phyloP scores from a whole-genome alignment of 768 basidiomycete species.

The Amanita phalloides region DNA sequence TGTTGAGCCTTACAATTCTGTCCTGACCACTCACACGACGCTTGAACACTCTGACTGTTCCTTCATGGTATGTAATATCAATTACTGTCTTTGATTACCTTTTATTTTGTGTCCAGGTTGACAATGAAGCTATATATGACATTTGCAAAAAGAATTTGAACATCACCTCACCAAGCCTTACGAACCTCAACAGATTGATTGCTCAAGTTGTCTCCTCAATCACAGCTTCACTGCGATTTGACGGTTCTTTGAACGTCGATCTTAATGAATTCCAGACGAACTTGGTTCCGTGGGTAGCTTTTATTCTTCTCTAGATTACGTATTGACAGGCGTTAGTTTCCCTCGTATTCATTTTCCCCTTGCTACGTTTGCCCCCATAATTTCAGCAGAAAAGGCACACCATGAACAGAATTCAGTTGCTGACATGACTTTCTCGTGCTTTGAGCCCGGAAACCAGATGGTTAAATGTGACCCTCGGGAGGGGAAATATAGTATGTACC shows the following conservation, averaged over 20 bases:
- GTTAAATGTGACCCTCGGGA: constrained; percentile 91
- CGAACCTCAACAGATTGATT: constrained; percentile 92
- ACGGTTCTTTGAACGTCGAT: constrained; percentile 95
- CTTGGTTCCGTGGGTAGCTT: constrained; percentile 74
- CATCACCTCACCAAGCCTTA: constrained; percentile 78
- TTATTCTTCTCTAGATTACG: neutral
- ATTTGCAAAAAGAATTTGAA: constrained; percentile 96
- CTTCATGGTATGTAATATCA: constrained; percentile 67
- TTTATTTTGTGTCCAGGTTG: constrained; percentile 44
- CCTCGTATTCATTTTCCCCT: constrained; percentile 98
- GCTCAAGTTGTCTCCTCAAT: constrained; percentile 98
- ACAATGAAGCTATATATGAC: constrained; percentile 99
- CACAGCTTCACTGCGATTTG: constrained; percentile 94
- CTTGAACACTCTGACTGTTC: constrained; percentile 99
- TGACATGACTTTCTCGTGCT: constrained; percentile 98
- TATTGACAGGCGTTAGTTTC: constrained; percentile 45
- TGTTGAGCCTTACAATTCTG: constrained; percentile 98
- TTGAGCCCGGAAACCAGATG: constrained; percentile 96
- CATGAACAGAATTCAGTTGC: constrained; percentile 97
- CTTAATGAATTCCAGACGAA: constrained; percentile 99
- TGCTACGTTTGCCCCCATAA: constrained; percentile 89
- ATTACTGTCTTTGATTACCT: neutral
- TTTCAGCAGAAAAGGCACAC: constrained; percentile 90
- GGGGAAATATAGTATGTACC: constrained; percentile 90
- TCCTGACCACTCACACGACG: constrained; percentile 96